Evolutionary conservation across 2,329 filamentous ascomycete species (phyloP).

Genomic region (Clathrospora elynae): DNA sequence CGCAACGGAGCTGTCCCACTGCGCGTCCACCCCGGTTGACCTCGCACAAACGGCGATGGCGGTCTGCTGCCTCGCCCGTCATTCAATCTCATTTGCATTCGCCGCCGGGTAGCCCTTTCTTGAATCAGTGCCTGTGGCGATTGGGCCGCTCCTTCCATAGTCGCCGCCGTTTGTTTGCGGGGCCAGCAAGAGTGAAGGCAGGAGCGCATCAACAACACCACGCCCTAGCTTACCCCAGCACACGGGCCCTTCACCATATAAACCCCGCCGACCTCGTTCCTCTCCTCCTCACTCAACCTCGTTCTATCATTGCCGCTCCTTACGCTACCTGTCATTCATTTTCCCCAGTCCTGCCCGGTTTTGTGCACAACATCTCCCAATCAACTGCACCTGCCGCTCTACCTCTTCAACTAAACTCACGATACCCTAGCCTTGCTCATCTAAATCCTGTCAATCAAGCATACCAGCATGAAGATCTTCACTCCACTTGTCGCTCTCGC

Average conservation of each 20-base stretch:
- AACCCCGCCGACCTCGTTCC: slow-evolving; percentile 3
- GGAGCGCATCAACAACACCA: slow-evolving; percentile 13
- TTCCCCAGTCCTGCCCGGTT: slow-evolving; percentile 8
- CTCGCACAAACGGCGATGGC: background rate
- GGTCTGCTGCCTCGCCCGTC: slow-evolving; percentile 2
- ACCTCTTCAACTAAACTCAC: slow-evolving; percentile 12
- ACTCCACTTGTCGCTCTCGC: slow-evolving; percentile 26
- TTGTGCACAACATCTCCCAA: slow-evolving; percentile 20
- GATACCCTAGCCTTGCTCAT: slow-evolving; percentile 6
- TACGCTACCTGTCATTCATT: slow-evolving; percentile 13
- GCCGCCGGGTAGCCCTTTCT: slow-evolving; percentile 1
- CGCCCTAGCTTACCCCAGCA: slow-evolving; percentile 10
- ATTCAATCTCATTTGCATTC: slow-evolving; percentile 2
- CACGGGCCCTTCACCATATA: slow-evolving; percentile 19
- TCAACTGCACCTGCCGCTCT: slow-evolving; percentile 24
- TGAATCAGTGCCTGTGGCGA: background rate
- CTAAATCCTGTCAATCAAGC: slow-evolving; percentile 1
- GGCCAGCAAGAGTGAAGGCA: slow-evolving; percentile 18
- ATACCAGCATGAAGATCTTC: slow-evolving; percentile 37
- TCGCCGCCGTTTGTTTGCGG: slow-evolving; percentile 17
- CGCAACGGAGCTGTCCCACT: slow-evolving; percentile 3
- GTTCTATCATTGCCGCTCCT: slow-evolving; percentile 8
- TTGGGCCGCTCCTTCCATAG: slow-evolving; percentile 4
- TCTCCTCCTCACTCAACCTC: slow-evolving; percentile 7
- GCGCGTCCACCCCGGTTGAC: slow-evolving; percentile 1